Base-by-base conservation (phyloP, 2,329 filamentous ascomycete genomes). In the Paracoccidioides brasiliensis region DNA sequence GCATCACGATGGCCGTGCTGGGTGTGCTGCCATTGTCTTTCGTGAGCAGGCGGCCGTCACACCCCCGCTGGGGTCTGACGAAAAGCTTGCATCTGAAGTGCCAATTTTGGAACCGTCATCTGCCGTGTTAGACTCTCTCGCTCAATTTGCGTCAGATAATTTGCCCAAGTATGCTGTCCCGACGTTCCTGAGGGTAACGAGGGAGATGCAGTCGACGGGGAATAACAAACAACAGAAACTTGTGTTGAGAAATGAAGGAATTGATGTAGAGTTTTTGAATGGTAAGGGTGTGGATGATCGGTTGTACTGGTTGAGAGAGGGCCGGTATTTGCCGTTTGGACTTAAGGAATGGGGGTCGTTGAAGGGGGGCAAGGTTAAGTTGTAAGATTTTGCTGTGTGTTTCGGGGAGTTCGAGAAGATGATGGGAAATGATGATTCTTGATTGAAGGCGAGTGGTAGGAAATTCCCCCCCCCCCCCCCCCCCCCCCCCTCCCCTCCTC, bases 151-250 rank as follows among this genome's bases (percentile, higher is more conserved):
- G 0, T 65, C 73, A 12, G 68, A 69, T 5, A 73, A 73, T 5
- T 73, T 95, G 32, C 89, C 90, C 0, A 78, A 77, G 51, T 94
- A 86, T 64, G 88, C 89, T 0, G 78, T 84, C 4, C 90, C 90
- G 0, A 63, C 93, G 0, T 95, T 95, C 70, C 67, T 95, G 50
- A 78, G 90, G 10, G 70, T 90, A 5, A 78, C 84, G 6, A 75
- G 72, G 32, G 77, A 79, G 32, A 77, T 81, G 61, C 81, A 85
- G 64, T 77, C 81, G 0, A 95, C 90, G 4, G 88, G 89, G 0
- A 95, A 89, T 50, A 86, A 89, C 64, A 95, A 95, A 76, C 87
- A 94, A 73, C 85, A 90, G 71, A 95, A 95, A 70, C 81, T 85
- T 59, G 70, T 74, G 0, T 68, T 95, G 60, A 76, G 88, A n/a